Evolutionary conservation across 495 filamentous ascomycete genomes (phyloP), one percentile per base, ranked within the genome.

Genomic region (Penicillium desertorum): DNA sequence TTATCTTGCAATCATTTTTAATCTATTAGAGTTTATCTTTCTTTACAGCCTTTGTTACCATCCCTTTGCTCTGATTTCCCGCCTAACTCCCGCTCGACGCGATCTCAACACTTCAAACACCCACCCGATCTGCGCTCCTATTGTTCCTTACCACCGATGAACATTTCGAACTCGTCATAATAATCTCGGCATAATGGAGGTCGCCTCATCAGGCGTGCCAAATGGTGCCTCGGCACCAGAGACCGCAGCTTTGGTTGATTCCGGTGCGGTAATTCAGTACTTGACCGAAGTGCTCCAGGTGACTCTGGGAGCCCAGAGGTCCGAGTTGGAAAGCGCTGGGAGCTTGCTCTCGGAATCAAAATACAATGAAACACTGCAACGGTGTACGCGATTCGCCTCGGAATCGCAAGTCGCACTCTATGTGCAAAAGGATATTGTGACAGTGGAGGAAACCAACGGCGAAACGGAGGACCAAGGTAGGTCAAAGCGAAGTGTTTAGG

Each of bases 351-450:
- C 91, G 17, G 78, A 83, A 57, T 68, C 76, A 8, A 83, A 78
- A 52, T 81, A 87, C 62, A 72, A 77, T 36, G 92, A 98, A 53
- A 98, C 94, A 0, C 74, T 92, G 25, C 86, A 91, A 64, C 81
- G 91, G 74, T 96, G 93, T 73, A 86, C 84, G 59, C 86, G 93
- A 63, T 99, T 96, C 71, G 90, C 91, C 47, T 83, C 86, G 27
- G 94, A 97, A 72, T 76, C 88, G 46, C 91, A 96, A 76, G 82
- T 87, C 39, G 91, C 87, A 25, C 75, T 99, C 48, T 98, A 96
- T 73, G 88, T 95, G 56, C 88, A 91, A 65, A 96, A 96, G 73
- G 90, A 96, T 64, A 68, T 88, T 34, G 72, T 84, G 41, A 72
- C 76, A 22, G 73, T 78, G n/a, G 81, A 84, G 48, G 69, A 81